A percentile compares a stretch with the other conserved stretches of the same genome.
These are phyloP conservation scores for Chenopodium suecicum DNA, from an alignment of 148 eudicot species.

Conservation along the genomic window DNA sequence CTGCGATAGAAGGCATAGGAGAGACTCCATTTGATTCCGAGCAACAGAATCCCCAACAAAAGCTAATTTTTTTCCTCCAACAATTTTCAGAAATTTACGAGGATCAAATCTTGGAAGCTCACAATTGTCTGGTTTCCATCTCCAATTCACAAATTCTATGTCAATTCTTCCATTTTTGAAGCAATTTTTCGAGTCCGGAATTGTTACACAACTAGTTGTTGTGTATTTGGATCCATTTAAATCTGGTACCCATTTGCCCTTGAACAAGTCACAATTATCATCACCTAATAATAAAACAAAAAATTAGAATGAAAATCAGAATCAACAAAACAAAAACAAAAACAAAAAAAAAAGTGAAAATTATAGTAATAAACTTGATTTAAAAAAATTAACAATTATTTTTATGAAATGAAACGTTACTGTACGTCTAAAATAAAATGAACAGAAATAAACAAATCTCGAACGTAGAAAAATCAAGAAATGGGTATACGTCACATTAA, in stretches of 20 bases:
- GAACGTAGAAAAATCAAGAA: not conserved
- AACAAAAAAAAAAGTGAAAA: too few species aligned
- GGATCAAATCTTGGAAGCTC: slow-evolving; percentile 60
- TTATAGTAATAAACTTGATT: too few species aligned
- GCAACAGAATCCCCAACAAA: slow-evolving; percentile 83
- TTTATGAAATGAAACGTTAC: too few species aligned
- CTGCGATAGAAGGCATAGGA: slow-evolving; percentile 64
- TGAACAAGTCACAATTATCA: slow-evolving; percentile 49
- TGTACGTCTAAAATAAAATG: not conserved
- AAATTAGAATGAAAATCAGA: not conserved
- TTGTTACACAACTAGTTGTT: slow-evolving; percentile 49
- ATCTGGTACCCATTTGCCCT: slow-evolving; percentile 62
- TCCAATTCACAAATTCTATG: slow-evolving; percentile 56
- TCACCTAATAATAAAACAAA: slow-evolving; percentile 10
- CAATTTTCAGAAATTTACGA: slow-evolving; percentile 33
- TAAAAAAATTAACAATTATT: too few species aligned
- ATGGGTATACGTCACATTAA: not conserved
- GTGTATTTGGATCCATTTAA: slow-evolving; percentile 41
- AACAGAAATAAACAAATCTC: not conserved
- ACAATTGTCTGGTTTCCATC: slow-evolving; percentile 71
- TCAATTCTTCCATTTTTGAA: slow-evolving; percentile 62
- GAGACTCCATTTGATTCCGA: slow-evolving; percentile 78
- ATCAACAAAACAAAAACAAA: not conserved
- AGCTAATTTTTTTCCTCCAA: slow-evolving; percentile 55
- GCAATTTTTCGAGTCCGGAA: slow-evolving; percentile 64